Conservation (phyloP, 768 basidiomycete genomes). For the Fomitopsis pulvina region DNA sequence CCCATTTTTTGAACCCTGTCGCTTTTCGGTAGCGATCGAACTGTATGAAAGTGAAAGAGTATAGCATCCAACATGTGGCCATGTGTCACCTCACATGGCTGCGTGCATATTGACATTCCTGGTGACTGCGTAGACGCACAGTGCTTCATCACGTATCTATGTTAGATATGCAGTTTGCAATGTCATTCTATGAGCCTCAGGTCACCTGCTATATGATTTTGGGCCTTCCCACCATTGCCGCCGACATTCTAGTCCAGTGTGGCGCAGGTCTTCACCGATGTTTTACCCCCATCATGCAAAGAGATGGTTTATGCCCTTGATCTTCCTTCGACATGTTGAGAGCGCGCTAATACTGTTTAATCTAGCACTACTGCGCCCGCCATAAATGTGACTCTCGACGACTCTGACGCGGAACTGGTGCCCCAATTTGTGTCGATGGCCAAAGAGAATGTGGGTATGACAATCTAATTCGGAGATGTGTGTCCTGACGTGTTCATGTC, state of each 20-base stretch:
- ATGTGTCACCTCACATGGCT: too few relatives aligned
- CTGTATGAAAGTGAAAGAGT: too few relatives aligned
- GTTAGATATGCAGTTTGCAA: background rate
- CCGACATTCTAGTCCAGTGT: too few relatives aligned
- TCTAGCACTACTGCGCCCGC: slow-evolving; percentile 13
- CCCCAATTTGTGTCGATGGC: slow-evolving; percentile 20
- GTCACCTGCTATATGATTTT: too few relatives aligned
- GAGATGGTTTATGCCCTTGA: too few relatives aligned
- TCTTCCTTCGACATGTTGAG: background rate
- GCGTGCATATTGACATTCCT: too few relatives aligned
- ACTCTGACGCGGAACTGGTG: slow-evolving; percentile 18
- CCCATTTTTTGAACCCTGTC: background rate
- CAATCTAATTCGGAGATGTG: background rate
- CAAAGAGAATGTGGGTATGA: slow-evolving; percentile 17
- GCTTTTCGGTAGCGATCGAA: background rate
- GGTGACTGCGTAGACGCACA: too few relatives aligned
- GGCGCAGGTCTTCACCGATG: too few relatives aligned
- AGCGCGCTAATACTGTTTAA: background rate
- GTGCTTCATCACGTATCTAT: background rate
- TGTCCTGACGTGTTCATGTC: background rate
- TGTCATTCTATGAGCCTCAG: background rate
- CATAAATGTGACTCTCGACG: slow-evolving; percentile 18
- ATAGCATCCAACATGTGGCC: too few relatives aligned
- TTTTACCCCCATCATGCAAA: too few relatives aligned
- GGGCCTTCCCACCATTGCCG: too few relatives aligned